Evolutionary conservation across 2,329 filamentous ascomycete species (phyloP).

Genomic region (Fusarium floridanum): DNA sequence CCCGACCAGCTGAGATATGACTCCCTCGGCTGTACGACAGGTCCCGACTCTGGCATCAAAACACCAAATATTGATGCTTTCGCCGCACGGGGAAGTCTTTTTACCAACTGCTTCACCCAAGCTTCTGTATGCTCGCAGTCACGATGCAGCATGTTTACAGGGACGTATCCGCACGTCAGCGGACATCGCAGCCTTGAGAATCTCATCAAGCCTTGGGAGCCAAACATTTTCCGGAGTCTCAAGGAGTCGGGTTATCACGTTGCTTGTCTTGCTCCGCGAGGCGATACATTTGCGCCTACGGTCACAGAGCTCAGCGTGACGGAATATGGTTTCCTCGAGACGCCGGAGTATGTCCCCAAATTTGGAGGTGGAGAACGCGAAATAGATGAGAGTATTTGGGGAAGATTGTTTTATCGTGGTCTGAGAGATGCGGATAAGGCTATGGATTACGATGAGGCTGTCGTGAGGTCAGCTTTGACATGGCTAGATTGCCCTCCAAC

Average conservation of each 20-base stretch:
- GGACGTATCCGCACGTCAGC: slow-evolving; percentile 59
- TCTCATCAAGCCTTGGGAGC: slow-evolving; percentile 63
- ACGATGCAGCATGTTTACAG: slow-evolving; percentile 62
- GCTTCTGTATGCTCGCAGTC: slow-evolving; percentile 62
- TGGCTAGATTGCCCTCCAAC: slow-evolving; percentile 59
- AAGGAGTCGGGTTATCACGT: slow-evolving; percentile 62
- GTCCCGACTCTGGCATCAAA: slow-evolving; percentile 42
- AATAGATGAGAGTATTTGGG: slow-evolving; percentile 54
- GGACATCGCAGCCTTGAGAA: slow-evolving; percentile 61
- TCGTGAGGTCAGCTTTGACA: slow-evolving; percentile 55
- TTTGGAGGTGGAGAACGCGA: slow-evolving; percentile 41
- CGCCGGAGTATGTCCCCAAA: slow-evolving; percentile 51
- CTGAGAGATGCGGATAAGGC: slow-evolving; percentile 52
- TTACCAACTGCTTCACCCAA: slow-evolving; percentile 61
- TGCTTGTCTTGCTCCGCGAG: slow-evolving; percentile 58
- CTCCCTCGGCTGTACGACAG: slow-evolving; percentile 53
- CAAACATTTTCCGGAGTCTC: slow-evolving; percentile 59
- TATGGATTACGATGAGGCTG: slow-evolving; percentile 60
- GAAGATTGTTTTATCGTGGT: slow-evolving; percentile 57
- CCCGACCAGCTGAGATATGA: slow-evolving; percentile 62
- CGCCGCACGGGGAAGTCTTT: slow-evolving; percentile 52
- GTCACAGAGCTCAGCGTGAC: slow-evolving; percentile 59
- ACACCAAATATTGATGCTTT: slow-evolving; percentile 60
- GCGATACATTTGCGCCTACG: slow-evolving; percentile 57
- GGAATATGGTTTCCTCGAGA: slow-evolving; percentile 60